Conservation (phyloP, 2,329 filamentous ascomycete species). For the Emmonsia crescens region DNA sequence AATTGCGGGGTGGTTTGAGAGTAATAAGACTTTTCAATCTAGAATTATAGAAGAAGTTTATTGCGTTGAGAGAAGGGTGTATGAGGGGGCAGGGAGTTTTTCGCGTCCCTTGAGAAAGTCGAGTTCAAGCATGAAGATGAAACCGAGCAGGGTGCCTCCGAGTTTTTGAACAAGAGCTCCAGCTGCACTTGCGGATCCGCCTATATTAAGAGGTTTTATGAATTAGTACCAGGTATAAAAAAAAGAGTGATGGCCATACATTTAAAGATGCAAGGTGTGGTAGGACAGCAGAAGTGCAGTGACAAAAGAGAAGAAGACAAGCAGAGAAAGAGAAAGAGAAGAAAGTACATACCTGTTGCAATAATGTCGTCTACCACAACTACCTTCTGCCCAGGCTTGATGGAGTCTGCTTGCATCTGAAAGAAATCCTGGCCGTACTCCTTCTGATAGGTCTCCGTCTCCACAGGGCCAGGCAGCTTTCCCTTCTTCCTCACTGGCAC, state of each 20-base stretch:
- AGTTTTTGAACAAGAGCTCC: slow-evolving; percentile 77
- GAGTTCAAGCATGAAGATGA: slow-evolving; percentile 91
- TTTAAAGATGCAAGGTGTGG: neutral
- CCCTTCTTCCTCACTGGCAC: slow-evolving; percentile 91
- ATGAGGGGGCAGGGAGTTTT: slow-evolving; percentile 73
- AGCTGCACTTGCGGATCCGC: slow-evolving; percentile 81
- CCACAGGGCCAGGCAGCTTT: slow-evolving; percentile 83
- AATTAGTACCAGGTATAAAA: slow-evolving; percentile 1
- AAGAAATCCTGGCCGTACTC: slow-evolving; percentile 94
- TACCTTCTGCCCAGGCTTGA: slow-evolving; percentile 78
- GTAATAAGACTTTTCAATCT: neutral
- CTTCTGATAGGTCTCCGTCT: slow-evolving; percentile 80
- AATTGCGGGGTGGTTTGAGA: neutral
- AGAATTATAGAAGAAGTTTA: neutral
- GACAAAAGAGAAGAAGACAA: neutral
- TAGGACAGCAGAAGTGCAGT: neutral
- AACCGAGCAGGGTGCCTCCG: slow-evolving; percentile 76
- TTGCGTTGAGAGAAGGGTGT: slow-evolving; percentile 60
- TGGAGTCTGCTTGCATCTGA: slow-evolving; percentile 82
- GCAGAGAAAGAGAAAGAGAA: slow-evolving; percentile 2
- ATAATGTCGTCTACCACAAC: slow-evolving; percentile 97
- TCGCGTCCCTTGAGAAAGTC: slow-evolving; percentile 84
- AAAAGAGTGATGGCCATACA: neutral
- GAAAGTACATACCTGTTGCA: slow-evolving; percentile 64
- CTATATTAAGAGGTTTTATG: slow-evolving; percentile 38